phyloP scores from a whole-genome alignment of 2,329 filamentous ascomycete genomes.

The Penicillium crustosum region DNA sequence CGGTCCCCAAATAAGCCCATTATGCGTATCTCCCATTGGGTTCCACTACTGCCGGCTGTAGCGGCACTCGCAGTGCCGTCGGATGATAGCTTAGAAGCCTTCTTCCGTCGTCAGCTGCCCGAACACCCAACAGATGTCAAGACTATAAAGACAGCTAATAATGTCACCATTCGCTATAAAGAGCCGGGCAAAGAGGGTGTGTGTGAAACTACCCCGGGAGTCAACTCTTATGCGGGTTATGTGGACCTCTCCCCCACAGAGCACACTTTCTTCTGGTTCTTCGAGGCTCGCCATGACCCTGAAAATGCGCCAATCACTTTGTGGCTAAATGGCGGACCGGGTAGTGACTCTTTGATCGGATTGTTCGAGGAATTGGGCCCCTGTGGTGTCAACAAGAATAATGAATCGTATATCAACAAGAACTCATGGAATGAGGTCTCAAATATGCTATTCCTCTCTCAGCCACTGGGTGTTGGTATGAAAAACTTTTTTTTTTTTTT shows the following conservation, averaged over 20 bases:
- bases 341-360: conserved; percentile 45
- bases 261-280: conserved; percentile 58
- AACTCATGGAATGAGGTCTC: conserved; percentile 61
- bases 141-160: conserved; percentile 41
- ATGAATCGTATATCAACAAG: conserved; percentile 53
- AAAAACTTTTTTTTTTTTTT: no score
- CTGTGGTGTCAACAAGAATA: conserved; percentile 47
- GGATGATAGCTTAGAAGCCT: conserved; percentile 2
- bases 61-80: conserved; percentile 15
- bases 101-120: conserved; percentile 36
- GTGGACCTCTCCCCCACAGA: conserved; percentile 53
- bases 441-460: conserved; percentile 62
- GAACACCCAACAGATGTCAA: conserved; percentile 40
- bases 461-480: conserved; percentile 60
- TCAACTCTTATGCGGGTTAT: conserved; percentile 59
- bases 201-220: conserved; percentile 56
- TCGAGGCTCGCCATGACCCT: conserved; percentile 55
- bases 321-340: conserved; percentile 47
- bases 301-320: conserved; percentile 44
- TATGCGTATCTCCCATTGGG: conserved; percentile 26
- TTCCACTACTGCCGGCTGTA: conserved; percentile 24
- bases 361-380: conserved; percentile 46
- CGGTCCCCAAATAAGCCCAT: background rate
- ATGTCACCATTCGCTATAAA: conserved; percentile 59
- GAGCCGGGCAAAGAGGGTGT: conserved; percentile 52